Evolutionary conservation across 2,329 filamentous ascomycete species (phyloP).

Genomic region (Ceratocystis lukuohia): DNA sequence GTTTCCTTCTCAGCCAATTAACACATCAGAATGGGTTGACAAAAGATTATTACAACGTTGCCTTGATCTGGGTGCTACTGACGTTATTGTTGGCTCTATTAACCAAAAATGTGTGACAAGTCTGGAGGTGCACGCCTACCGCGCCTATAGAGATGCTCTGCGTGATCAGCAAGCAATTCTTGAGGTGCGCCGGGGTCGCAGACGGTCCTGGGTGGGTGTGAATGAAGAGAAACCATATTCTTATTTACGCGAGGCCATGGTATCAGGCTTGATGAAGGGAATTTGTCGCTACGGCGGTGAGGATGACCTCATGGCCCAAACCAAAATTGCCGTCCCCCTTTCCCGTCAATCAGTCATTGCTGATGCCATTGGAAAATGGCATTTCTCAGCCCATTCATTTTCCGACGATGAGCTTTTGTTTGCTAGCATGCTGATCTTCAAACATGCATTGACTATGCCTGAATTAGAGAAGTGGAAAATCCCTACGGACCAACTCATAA

Average conservation of each 20-base stretch:
- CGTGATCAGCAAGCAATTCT: conserved; percentile 60
- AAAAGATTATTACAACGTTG: conserved; percentile 49
- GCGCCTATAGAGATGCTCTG: conserved; percentile 61
- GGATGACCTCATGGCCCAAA: conserved; percentile 49
- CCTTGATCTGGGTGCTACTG: conserved; percentile 72
- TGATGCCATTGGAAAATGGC: conserved; percentile 61
- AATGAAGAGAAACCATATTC: conserved; percentile 76
- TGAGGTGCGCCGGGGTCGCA: conserved; percentile 60
- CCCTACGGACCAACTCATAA: conserved; percentile 64
- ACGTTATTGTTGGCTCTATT: conserved; percentile 72
- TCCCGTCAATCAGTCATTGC: conserved; percentile 54
- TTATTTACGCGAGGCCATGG: conserved; percentile 85
- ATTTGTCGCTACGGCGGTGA: conserved; percentile 60
- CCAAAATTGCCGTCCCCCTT: conserved; percentile 53
- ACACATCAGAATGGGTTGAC: conserved; percentile 30
- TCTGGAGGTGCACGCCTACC: conserved; percentile 71
- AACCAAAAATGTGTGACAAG: conserved; percentile 59
- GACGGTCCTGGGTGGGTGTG: conserved; percentile 83
- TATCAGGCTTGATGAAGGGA: conserved; percentile 75
- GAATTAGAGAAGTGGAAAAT: conserved; percentile 72
- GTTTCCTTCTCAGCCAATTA: conserved; percentile 21
- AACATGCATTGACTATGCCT: conserved; percentile 71
- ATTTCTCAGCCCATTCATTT: conserved; percentile 81
- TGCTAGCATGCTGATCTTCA: conserved; percentile 74
- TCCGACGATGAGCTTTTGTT: conserved; percentile 82